A percentile compares a stretch with the other conserved stretches of the same genome.
These are phyloP conservation scores for Cavenderia fasciculata DNA, from an alignment of 78 protist genomes.

Conservation along the genomic window DNA sequence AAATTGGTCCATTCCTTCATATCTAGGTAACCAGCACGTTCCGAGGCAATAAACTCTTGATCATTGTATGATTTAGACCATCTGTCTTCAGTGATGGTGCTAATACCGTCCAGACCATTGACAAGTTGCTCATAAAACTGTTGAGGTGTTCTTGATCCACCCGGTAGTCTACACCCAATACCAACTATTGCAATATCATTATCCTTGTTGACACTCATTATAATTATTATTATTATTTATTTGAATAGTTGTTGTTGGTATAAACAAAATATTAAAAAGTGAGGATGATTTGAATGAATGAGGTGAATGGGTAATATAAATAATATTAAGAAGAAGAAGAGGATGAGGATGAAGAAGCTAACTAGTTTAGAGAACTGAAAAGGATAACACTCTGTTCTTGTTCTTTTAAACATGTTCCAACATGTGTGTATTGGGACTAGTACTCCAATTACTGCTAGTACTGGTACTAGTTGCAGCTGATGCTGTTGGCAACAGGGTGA, in stretches of 20 bases:
- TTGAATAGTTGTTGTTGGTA: background rate
- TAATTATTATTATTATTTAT: background rate
- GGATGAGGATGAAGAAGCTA: too few relatives aligned
- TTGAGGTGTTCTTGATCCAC: background rate
- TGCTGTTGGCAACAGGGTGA: too few relatives aligned
- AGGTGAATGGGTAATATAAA: too few relatives aligned
- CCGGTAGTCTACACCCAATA: constrained; percentile 83
- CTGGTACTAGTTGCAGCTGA: too few relatives aligned
- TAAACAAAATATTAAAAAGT: too few relatives aligned
- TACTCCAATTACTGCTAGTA: too few relatives aligned
- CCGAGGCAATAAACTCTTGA: background rate
- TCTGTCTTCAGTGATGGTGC: constrained; percentile 51
- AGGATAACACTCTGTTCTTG: too few relatives aligned
- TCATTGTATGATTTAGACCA: constrained; percentile 31
- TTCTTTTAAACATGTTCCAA: too few relatives aligned
- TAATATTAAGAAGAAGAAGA: too few relatives aligned
- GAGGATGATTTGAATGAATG: too few relatives aligned
- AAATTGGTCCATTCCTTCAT: background rate
- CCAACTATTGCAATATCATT: constrained; percentile 79
- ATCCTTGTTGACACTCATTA: background rate
- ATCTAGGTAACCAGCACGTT: constrained; percentile 11
- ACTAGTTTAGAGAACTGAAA: too few relatives aligned
- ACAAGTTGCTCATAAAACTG: constrained; percentile 27
- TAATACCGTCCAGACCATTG: constrained; percentile 52
- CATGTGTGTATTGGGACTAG: too few relatives aligned